Base-by-base conservation (phyloP, 495 filamentous ascomycete genomes). In the Aspergillus olivimuriae region DNA sequence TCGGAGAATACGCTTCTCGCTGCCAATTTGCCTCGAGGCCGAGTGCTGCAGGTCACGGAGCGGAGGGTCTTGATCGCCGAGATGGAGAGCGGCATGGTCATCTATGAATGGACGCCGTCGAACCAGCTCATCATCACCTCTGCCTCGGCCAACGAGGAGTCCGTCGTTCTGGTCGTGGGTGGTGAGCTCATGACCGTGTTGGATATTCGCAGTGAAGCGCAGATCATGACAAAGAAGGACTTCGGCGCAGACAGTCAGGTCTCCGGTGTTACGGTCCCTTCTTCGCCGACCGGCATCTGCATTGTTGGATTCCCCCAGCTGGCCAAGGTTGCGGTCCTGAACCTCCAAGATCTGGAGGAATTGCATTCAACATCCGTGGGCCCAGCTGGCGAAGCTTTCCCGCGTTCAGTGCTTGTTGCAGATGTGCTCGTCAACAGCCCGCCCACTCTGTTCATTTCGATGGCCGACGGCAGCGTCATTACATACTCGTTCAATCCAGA, bases 391-490 rank as follows among this genome's bases (percentile, higher is more conserved):
- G 77, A 81, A 10, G 82, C 86, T 7, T 82, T 94, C 36, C 92
- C 92, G 3, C 76, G 90, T 15, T 89, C 88, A 35, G 75, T 97
- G 3, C 77, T 86, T 2, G 70, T 97, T 9, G 82, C 84, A 3
- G 77, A 86, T 34, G 68, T 96, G 1, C 73, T 95, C 11, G 58
- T 60, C 10, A 58, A 73, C 21, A 70, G 68, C 43, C 75, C 78
- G 12, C 82, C 88, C 2, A 95, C 84, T 0, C 66, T 99, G 2
- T 89, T 99, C 47, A 72, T 95, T 19, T 85, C 89, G n/a, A 87
- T 95, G 81, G 88, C 91, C 16, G 91, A 96, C 63, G 92, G 92
- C 18, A 86, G 84, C 52, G 85, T 99, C 8, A 76, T 92, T 36
- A 95, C 85, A 1, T 99, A 90, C 60, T 74, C 77, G 26, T 68